Conservation (phyloP, 768 basidiomycete species). For the Termitomyces sp. region DNA sequence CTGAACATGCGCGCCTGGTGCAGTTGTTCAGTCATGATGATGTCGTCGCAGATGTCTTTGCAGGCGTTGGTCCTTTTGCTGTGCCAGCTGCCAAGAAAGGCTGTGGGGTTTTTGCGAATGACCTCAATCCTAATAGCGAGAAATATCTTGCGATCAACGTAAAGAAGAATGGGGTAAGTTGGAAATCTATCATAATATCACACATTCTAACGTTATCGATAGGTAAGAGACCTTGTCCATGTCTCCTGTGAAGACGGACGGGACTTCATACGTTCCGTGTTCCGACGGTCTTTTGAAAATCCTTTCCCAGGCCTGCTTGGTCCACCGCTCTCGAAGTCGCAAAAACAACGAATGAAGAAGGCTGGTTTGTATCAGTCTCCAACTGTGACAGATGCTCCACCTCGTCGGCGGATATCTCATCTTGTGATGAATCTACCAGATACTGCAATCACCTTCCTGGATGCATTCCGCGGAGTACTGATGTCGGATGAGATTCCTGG, state of each 20-base stretch:
- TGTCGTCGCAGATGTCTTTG: constrained; percentile 90
- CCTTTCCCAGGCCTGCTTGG: constrained; percentile 63
- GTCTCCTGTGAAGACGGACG: constrained; percentile 82
- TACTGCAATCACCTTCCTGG: constrained; percentile 83
- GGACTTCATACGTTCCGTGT: constrained; percentile 68
- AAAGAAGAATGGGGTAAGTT: constrained; percentile 65
- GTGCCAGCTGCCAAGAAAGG: constrained; percentile 91
- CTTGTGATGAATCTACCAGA: constrained; percentile 99
- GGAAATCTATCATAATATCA: background rate
- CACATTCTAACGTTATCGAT: constrained; percentile 2
- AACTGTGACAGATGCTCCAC: constrained; percentile 3
- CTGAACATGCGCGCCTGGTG: constrained; percentile 87
- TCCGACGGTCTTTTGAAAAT: constrained; percentile 44
- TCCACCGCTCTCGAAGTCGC: constrained; percentile 41
- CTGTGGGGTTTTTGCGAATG: constrained; percentile 86
- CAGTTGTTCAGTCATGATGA: constrained; percentile 64
- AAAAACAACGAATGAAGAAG: constrained; percentile 30
- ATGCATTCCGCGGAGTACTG: constrained; percentile 78
- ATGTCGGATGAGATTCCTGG: constrained; percentile 26
- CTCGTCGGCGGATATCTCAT: constrained; percentile 63
- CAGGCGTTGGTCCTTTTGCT: constrained; percentile 96
- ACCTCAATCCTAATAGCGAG: constrained; percentile 86
- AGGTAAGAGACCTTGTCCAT: constrained; percentile 71
- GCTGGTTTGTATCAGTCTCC: background rate
- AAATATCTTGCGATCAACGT: constrained; percentile 75